Percentiles rank a stretch among this genome's conserved stretches.
Conservation (phyloP, 2,329 filamentous ascomycete species). For the Myrmaecium sp. region DNA sequence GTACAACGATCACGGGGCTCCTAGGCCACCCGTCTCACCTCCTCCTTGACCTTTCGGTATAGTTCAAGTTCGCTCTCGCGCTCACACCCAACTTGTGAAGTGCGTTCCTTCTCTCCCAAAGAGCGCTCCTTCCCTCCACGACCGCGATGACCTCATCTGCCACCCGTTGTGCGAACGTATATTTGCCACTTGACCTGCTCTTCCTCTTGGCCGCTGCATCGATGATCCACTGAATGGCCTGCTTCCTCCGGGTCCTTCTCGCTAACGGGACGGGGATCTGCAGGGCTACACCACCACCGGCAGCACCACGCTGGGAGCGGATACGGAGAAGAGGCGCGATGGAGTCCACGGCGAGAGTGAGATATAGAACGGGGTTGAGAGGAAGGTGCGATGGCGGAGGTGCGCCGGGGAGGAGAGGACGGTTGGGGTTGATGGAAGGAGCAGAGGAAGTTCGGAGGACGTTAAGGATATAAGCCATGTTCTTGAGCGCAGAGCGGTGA, state of each 20-base stretch:
- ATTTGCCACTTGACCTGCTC: constrained; percentile 52
- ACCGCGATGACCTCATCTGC: constrained; percentile 78
- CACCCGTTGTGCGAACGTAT: constrained; percentile 58
- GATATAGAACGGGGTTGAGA: constrained; percentile 75
- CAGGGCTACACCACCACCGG: constrained; percentile 70
- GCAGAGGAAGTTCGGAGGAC: constrained; percentile 69
- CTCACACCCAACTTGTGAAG: constrained; percentile 71
- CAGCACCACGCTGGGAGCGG: constrained; percentile 55
- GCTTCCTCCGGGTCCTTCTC: constrained; percentile 57
- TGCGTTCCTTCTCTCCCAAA: constrained; percentile 66
- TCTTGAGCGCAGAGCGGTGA: too few relatives aligned
- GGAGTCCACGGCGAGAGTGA: constrained; percentile 80
- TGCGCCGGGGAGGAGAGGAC: constrained; percentile 56
- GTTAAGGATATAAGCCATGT: constrained; percentile 70
- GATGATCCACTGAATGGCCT: constrained; percentile 78
- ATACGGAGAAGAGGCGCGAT: constrained; percentile 79
- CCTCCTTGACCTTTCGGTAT: too few relatives aligned
- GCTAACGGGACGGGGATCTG: constrained; percentile 67
- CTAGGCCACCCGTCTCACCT: too few relatives aligned
- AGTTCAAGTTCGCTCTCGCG: constrained; percentile 49
- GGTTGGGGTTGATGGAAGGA: constrained; percentile 54
- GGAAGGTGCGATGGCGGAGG: constrained; percentile 68
- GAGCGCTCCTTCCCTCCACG: constrained; percentile 64
- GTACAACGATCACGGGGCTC: too few relatives aligned
- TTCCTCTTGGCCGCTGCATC: constrained; percentile 65